Conservation (phyloP, 495 filamentous ascomycete genomes). For the Aspergillus sclerotiicarbonarius region DNA sequence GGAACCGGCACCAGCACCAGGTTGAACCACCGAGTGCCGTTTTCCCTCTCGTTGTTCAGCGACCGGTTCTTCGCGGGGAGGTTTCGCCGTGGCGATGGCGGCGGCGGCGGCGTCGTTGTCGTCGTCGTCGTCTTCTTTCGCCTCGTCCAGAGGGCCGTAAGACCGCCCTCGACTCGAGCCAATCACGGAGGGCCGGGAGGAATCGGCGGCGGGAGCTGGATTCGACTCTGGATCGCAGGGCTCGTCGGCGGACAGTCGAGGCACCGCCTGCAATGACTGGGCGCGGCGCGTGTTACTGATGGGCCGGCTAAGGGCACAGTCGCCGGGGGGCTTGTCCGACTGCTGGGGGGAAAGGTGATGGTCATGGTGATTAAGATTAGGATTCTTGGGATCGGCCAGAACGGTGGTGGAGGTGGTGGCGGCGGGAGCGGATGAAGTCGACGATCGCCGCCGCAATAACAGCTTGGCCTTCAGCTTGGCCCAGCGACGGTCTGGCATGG, state of each 20-base stretch:
- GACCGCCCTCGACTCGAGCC: slow-evolving; percentile 4
- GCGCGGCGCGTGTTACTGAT: neutral
- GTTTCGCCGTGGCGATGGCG: slow-evolving; percentile 2
- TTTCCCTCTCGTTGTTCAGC: slow-evolving; percentile 1
- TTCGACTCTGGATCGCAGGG: neutral
- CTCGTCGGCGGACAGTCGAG: neutral
- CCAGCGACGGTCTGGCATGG: slow-evolving; percentile 37
- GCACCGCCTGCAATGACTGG: neutral
- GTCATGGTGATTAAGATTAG: neutral
- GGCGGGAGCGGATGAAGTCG: slow-evolving; percentile 20
- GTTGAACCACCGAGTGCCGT: neutral
- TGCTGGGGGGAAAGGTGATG: too few relatives aligned
- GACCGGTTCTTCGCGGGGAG: slow-evolving; percentile 5
- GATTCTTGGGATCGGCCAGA: neutral
- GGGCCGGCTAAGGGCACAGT: too few relatives aligned
- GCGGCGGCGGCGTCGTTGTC: too few relatives aligned
- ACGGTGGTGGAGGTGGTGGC: slow-evolving; percentile 7
- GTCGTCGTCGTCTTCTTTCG: neutral
- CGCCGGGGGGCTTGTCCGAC: too few relatives aligned
- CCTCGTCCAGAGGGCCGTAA: slow-evolving; percentile 7
- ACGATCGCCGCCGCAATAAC: slow-evolving; percentile 34
- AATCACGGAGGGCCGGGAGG: neutral
- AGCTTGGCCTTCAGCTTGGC: slow-evolving; percentile 40
- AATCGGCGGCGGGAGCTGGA: neutral
- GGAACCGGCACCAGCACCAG: neutral